Base-by-base conservation (phyloP, 805 yeast genomes). In the Saccharomycopsis guyanensis region DNA sequence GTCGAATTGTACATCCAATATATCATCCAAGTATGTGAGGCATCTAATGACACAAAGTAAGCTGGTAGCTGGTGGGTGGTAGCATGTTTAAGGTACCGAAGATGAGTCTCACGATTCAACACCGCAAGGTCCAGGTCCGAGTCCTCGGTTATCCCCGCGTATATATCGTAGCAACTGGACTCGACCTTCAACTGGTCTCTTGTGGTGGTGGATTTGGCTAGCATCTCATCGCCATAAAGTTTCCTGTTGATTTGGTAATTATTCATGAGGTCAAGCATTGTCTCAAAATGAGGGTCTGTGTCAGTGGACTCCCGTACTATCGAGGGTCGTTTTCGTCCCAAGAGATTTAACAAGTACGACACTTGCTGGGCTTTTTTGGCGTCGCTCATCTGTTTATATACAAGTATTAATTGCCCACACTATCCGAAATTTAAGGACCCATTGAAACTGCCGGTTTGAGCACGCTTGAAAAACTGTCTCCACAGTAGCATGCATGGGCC, bases 11-110 rank as follows among this genome's bases (percentile, higher is more conserved):
- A 59, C 4, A 82, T 64, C 98, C 98, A 93, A 59, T 84, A 91
- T 1, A 85, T 49, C 57, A 91, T 65, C 97, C 97, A 93, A 0
- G 95, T 80, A 50, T 82, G 88, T n/a, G 93, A 84, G 0, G 97
- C 93, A 62, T 91, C 97, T 40, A 86, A 67, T 0, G 72, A 72
- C 2, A 62, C 58, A 59, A 73, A 82, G 6, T 61, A 65, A 2
- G 64, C 52, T 0, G 88, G 84, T 23, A 84, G 66, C 15, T 71
- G 65, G 8, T 62, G 58, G 7, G 59, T 54, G 20, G 78, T 62
- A 16, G 67, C 65, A n/a, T 57, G 59, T 33, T 55, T 38, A 29
- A 65, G 47, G 1, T 22, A 33, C 1, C 68, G 66, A 36, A 64
- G 56, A 13, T 20, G 42, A 2, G 43, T 37, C 10, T 38, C 43